Evolutionary conservation across 768 basidiomycete species (phyloP).

Genomic region (Pisolithus orientalis): DNA sequence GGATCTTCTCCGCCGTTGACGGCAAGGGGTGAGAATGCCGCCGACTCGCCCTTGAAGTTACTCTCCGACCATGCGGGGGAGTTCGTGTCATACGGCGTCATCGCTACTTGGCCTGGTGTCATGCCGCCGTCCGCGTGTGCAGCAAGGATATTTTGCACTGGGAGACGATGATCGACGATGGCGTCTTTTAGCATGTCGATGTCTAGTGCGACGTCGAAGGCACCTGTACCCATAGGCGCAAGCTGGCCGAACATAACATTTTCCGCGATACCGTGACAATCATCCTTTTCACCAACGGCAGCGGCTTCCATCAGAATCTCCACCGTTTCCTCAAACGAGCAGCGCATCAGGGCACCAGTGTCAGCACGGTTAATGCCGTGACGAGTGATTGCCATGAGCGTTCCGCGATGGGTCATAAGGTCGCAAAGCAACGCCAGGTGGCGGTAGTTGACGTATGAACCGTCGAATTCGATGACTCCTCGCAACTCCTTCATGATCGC

Average conservation of each 20-base stretch:
- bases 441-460: conserved; percentile 98
- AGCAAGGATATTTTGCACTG: conserved; percentile 74
- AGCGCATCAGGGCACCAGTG: conserved; percentile 97
- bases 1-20: conserved; percentile 81
- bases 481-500: conserved; percentile 93
- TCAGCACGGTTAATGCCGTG: conserved; percentile 99
- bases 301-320: conserved; percentile 99
- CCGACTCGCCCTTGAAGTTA: conserved; percentile 75
- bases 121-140: conserved; percentile 81
- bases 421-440: conserved; percentile 96
- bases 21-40: conserved; percentile 93
- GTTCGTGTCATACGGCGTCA: conserved; percentile 95
- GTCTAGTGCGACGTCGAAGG: conserved; percentile 93
- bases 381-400: conserved; percentile 96
- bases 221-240: conserved; percentile 99
- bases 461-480: conserved; percentile 96
- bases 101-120: conserved; percentile 86
- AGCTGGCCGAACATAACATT: conserved; percentile 99
- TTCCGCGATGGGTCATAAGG: conserved; percentile 94
- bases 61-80: conserved; percentile 80
- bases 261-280: conserved; percentile 98
- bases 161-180: conserved; percentile 91
- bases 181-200: conserved; percentile 99
- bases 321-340: conserved; percentile 99
- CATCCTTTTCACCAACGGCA: conserved; percentile 95